Evolutionary conservation across 352 stramenopile genomes (phyloP), one percentile per base, ranked within the genome.

Genomic region (Phytophthora pini): DNA sequence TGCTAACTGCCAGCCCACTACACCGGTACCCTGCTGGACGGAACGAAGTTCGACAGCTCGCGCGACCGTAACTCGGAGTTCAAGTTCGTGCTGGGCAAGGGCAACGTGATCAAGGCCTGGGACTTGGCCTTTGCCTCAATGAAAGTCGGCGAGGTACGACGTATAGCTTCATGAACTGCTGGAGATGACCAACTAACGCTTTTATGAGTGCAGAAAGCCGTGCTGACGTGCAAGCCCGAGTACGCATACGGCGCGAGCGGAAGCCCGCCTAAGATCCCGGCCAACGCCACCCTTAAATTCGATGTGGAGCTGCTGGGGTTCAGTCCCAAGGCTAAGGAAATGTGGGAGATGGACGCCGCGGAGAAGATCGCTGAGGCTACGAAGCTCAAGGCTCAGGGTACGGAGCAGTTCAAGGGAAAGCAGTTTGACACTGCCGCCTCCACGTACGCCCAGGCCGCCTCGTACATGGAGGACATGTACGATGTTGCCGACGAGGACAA

Each of bases 251-350:
- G 96, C 15, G 85, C 84, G 48, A 86, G 63, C 40, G 92, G 93
- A 38, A 96, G 80, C 53, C 94, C 94, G 29, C 94, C 94, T 0
- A 98, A 98, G 71, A 99, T 99, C 64, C 96, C 96, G 7, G 72
- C 84, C n/a, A 95, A 97, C 52, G 90, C 95, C 6, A 97, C 89
- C 53, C 76, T 99, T 15, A 91, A 97, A 69, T 99, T 99, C 74
- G 96, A 99, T 47, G 95, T 99, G 8, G 96, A 99, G 77, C 73
- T 99, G 47, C 68, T 99, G 26, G 91, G 86, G 45, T 98, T 98
- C 72, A 84, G 87, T 51, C 91, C 97, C 50, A 98, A 98, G 76
- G 89, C 93, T 36, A 98, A 98, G 72, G 89, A 98, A 72, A 91
- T 95, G 69, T 98, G 92, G 92, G 92, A 99, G 57, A 95, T 96